phyloP scores from a whole-genome alignment of 2,329 filamentous ascomycete genomes.

The Penicillium sp. region DNA sequence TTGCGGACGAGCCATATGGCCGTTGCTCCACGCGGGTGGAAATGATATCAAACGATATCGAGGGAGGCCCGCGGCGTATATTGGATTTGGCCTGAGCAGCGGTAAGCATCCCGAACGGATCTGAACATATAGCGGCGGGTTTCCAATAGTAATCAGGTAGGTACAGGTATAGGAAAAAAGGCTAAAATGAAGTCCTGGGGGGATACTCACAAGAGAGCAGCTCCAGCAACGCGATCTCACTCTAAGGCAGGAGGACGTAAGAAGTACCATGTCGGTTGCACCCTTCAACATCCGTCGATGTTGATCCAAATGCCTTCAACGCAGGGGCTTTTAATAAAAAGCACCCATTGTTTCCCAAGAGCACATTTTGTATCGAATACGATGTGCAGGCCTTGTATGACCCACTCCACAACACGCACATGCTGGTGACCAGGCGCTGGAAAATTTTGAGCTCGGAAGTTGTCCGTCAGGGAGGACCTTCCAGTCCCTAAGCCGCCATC shows the following conservation, averaged over 20 bases:
- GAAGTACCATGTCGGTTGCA: slow-evolving; percentile 11
- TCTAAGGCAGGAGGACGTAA: slow-evolving; percentile 8
- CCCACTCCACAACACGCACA: slow-evolving; percentile 5
- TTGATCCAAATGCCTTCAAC: slow-evolving; percentile 4
- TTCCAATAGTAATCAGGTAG: neutral
- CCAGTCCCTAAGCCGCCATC: neutral
- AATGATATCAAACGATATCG: slow-evolving; percentile 12
- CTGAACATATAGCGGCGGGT: neutral
- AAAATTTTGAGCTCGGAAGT: slow-evolving; percentile 12
- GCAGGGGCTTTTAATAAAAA: slow-evolving; percentile 7
- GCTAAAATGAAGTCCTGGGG: neutral
- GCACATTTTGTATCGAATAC: slow-evolving; percentile 5
- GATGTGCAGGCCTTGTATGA: slow-evolving; percentile 1
- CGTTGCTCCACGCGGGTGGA: slow-evolving; percentile 7
- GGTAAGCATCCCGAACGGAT: slow-evolving; percentile 20
- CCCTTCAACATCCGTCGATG: slow-evolving; percentile 15
- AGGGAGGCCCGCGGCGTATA: slow-evolving; percentile 11
- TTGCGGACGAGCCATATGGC: slow-evolving; percentile 8
- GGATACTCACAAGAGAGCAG: slow-evolving; percentile 13
- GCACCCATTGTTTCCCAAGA: slow-evolving; percentile 3
- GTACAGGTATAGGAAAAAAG: neutral
- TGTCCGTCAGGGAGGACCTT: slow-evolving; percentile 11
- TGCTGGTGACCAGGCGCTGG: neutral
- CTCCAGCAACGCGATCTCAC: slow-evolving; percentile 4
- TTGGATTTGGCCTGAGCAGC: slow-evolving; percentile 18